Evolutionary conservation across 768 basidiomycete species (phyloP).

Genomic region (Phanerodontia chrysosporium): DNA sequence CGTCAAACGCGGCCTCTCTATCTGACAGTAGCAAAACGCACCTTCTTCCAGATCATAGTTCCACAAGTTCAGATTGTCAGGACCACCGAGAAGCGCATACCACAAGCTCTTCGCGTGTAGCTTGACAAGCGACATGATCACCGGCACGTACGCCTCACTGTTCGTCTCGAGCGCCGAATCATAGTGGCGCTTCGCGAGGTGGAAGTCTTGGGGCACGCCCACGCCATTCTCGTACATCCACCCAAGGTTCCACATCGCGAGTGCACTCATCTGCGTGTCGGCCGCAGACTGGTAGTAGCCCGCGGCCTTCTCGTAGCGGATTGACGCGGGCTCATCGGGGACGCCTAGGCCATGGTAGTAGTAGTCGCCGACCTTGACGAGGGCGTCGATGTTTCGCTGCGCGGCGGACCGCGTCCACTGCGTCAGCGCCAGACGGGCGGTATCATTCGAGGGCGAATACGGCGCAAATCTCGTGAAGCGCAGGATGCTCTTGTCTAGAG

Average conservation of each 20-base stretch:
- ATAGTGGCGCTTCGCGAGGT: slow-evolving; percentile 94
- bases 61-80: slow-evolving; percentile 68
- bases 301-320: slow-evolving; percentile 84
- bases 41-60: slow-evolving; percentile 49
- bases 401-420: slow-evolving; percentile 94
- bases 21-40: slow-evolving; percentile 2
- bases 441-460: slow-evolving; percentile 72
- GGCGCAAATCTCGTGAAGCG: slow-evolving; percentile 66
- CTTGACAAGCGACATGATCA: slow-evolving; percentile 75
- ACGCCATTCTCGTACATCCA: slow-evolving; percentile 99
- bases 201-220: slow-evolving; percentile 93
- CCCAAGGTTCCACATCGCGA: slow-evolving; percentile 97
- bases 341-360: slow-evolving; percentile 90
- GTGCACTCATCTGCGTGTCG: slow-evolving; percentile 85
- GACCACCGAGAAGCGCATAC: slow-evolving; percentile 60
- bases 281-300: slow-evolving; percentile 93
- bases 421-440: slow-evolving; percentile 78
- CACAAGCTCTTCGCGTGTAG: slow-evolving; percentile 81
- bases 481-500: slow-evolving; percentile 63
- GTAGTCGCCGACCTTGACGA: slow-evolving; percentile 98
- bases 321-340: slow-evolving; percentile 55
- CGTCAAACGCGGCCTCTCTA: background rate
- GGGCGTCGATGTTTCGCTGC: slow-evolving; percentile 92
- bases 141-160: slow-evolving; percentile 84
- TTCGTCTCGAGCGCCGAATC: slow-evolving; percentile 88